These are phyloP conservation scores for Umbellularia californica DNA, from an alignment of 164 flowering plant genomes.

Conservation along the genomic window DNA sequence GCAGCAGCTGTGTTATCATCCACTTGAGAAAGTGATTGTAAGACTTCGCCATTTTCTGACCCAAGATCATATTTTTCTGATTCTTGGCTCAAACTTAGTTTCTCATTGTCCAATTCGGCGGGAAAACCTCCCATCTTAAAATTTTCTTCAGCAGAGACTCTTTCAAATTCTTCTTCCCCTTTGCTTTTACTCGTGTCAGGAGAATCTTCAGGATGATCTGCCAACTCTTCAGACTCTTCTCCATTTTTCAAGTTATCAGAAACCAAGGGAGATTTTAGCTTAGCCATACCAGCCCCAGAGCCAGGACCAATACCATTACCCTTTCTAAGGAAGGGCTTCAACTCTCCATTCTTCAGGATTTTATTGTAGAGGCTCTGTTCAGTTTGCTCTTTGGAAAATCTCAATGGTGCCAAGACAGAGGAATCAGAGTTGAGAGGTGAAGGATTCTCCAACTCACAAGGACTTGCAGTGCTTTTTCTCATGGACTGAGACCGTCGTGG, in stretches of 20 bases:
- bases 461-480: slow-evolving; percentile 50
- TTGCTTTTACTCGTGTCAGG: slow-evolving; percentile 3
- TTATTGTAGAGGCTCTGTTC: slow-evolving; percentile 34
- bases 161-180: slow-evolving; percentile 36
- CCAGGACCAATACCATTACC: slow-evolving; percentile 65
- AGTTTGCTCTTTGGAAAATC: slow-evolving; percentile 47
- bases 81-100: slow-evolving; percentile 43
- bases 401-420: slow-evolving; percentile 37
- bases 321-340: slow-evolving; percentile 60
- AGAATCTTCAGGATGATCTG: slow-evolving; percentile 40
- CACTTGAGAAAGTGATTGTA: slow-evolving; percentile 49
- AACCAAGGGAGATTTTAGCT: slow-evolving; percentile 45
- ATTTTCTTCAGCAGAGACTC: slow-evolving; percentile 30
- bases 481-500: slow-evolving; percentile 46
- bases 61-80: slow-evolving; percentile 53
- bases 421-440: slow-evolving; percentile 43
- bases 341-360: slow-evolving; percentile 29
- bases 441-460: slow-evolving; percentile 48
- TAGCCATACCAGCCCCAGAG: slow-evolving; percentile 37
- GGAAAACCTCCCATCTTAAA: slow-evolving; percentile 13
- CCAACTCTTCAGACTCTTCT: slow-evolving; percentile 42
- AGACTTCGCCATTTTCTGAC: slow-evolving; percentile 52
- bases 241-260: slow-evolving; percentile 39
- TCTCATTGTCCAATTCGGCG: slow-evolving; percentile 36
- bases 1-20: slow-evolving; percentile 50